Evolutionary conservation across 2,329 filamentous ascomycete species (phyloP), one percentile per base, ranked within the genome.

Genomic region (Fusarium algeriense): DNA sequence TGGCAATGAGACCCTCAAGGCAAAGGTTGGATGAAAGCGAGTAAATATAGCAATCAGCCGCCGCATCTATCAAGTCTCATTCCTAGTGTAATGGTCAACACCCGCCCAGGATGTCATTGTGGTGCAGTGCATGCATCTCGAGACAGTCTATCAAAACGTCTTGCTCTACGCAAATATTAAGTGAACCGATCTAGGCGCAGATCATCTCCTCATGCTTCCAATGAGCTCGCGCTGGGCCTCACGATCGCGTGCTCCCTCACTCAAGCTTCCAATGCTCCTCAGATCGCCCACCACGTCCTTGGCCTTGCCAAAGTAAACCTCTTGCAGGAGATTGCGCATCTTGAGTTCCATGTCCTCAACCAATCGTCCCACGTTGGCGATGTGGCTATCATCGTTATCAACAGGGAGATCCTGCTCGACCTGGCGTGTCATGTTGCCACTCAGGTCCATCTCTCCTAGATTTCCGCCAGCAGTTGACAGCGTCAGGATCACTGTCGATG

Each of bases 271-370:
- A 71, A 97, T 88, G 82, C 95, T 98, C 80, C 96, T 89, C 82
- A 99, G 83, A 81, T 99, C 95, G 60, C 95, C 96, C 6, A 99
- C 95, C 6, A 99, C 94, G 82, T 99, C 96, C 88, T 97, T 98
- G 60, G 96, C 95, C 87, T 99, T 99, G 80, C 96, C 96, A 83
- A 99, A 99, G 85, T 99, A 99, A 53, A 99, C 96, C 83, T 99
- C 96, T 86, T 99, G 95, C 80, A 99, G 85, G 82, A 98, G 82
- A 82, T 99, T 99, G 73, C 96, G 90, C 96, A 99, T 98, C 88
- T 98, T 97, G 80, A 98, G 90, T 85, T 99, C 96, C 96, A 99
- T 98, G 82, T 99, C 96, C 86, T 99, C 96, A 56, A 99, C 95
- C 79, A 99, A 87, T 71, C 91, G 88, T 63, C 96, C 96, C 67